Evolutionary conservation across 169 alveolate genomes (phyloP), one percentile per base, ranked within the genome.

Genomic region (Theileria parva): DNA sequence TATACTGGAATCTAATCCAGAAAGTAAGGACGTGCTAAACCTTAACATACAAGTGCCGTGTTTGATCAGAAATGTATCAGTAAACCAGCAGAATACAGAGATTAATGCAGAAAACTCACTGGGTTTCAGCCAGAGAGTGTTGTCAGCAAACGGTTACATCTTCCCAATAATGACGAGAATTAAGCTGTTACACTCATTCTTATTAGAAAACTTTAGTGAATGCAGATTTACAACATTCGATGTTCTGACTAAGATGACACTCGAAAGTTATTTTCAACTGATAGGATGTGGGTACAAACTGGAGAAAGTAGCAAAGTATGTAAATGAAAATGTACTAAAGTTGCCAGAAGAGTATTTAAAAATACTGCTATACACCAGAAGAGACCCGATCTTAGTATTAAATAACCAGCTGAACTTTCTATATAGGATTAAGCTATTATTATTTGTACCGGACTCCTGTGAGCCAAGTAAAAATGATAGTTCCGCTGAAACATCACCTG

Each of bases 111-210:
- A 70, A 32, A 34, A 59, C 6, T 30, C 27, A 48, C 0, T 25
- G 55, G 15, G 68, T 21, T 74, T 73, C 68, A 66, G 80, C 57
- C 80, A 66, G 44, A 34, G 71, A 1, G n/a, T 9, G 21, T 48
- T 65, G 66, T 37, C 72, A 12, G 17, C n/a, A 27, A 84, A 84
- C 48, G 90, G 90, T 12, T 84, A 27, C 51, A 67, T 84, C 15
- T 70, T 70, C 65, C 90, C 90, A 5, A 44, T 84, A 39, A 48
- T 84, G 73, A 84, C 90, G 34, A 75, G 90, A 32, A 73, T 84
- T 37, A 84, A 61, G 77, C 32, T 44, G 28, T 15, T 77, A 25
- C 90, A 84, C 57, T 11, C 60, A 19, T 75, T 39, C 19, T 28
- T 84, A 9, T 11, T 77, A 11, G 85, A 81, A 0, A 30, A 48